A percentile compares a stretch with the other conserved stretches of the same genome.
phyloP scores from a whole-genome alignment of 2,329 filamentous ascomycete species.

The Beauveria rudraprayagi region DNA sequence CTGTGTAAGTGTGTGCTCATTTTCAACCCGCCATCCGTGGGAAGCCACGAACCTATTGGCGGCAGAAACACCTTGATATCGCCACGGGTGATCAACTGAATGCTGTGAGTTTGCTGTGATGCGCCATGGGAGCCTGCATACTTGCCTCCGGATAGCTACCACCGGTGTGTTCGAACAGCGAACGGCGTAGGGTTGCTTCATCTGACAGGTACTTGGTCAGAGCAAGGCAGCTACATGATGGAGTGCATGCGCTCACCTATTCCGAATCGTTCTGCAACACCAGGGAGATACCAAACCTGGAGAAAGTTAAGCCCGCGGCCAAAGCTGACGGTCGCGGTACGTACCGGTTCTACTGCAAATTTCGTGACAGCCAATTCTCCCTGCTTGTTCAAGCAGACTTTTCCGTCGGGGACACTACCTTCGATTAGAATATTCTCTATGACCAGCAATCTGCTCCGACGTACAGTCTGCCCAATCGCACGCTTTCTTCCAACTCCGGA shows the following conservation, averaged over 20 bases:
- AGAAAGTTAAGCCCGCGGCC: constrained; percentile 2
- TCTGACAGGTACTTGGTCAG: constrained; percentile 39
- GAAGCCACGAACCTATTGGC: constrained; percentile 59
- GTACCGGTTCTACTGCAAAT: constrained; percentile 87
- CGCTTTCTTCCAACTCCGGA: constrained; percentile 87
- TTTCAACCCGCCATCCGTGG: background rate
- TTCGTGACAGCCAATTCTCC: constrained; percentile 94
- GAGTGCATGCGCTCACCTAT: constrained; percentile 49
- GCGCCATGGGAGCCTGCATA: background rate
- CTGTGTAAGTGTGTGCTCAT: constrained; percentile 14
- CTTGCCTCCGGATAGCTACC: constrained; percentile 82
- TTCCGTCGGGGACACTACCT: constrained; percentile 61
- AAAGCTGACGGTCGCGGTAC: constrained; percentile 34
- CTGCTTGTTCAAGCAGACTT: constrained; percentile 75
- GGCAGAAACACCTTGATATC: constrained; percentile 96
- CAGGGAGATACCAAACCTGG: constrained; percentile 71
- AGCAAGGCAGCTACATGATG: background rate
- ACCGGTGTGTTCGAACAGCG: constrained; percentile 90
- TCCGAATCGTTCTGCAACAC: constrained; percentile 85
- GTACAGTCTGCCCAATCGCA: constrained; percentile 66
- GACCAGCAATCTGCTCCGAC: constrained; percentile 21
- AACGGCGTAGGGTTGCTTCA: constrained; percentile 76
- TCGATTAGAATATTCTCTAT: background rate
- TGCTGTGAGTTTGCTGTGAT: constrained; percentile 16
- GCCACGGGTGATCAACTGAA: constrained; percentile 73